Conservation (phyloP, 1,284 basidiomycete genomes). For the Ceratobasidium theobromae region DNA sequence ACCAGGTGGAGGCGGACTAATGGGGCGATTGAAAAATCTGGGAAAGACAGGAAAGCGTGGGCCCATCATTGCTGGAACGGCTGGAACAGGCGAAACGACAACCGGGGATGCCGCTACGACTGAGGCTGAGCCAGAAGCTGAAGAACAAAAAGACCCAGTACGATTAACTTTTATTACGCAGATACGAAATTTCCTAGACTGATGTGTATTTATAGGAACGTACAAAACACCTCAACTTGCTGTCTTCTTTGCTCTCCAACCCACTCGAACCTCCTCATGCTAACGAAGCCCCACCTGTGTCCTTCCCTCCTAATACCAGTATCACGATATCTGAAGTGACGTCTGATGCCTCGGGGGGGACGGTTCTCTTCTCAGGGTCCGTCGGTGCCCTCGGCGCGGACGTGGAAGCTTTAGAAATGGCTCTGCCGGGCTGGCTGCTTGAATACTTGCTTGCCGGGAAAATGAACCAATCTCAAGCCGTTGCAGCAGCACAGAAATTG, state of each 20-base stretch:
- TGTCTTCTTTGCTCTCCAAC: conserved; percentile 62
- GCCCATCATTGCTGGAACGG: conserved; percentile 44
- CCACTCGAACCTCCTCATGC: conserved; percentile 70
- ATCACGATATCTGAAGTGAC: conserved; percentile 85
- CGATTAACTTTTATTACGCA: neutral
- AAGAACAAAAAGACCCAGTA: conserved; percentile 33
- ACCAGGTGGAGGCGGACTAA: conserved; percentile 61
- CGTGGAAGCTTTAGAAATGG: conserved; percentile 67
- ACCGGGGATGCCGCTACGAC: conserved; percentile 35
- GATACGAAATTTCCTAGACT: neutral
- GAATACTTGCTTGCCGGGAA: conserved; percentile 69
- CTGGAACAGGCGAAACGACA: conserved; percentile 41
- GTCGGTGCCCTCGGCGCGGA: conserved; percentile 67
- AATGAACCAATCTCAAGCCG: conserved; percentile 58
- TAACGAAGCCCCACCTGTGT: conserved; percentile 69
- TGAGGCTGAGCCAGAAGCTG: conserved; percentile 40
- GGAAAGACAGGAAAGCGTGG: conserved; percentile 62
- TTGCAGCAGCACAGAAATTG: conserved; percentile 62
- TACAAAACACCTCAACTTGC: conserved; percentile 22
- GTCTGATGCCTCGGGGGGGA: conserved; percentile 69
- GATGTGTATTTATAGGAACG: conserved; percentile 11
- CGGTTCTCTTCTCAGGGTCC: conserved; percentile 74
- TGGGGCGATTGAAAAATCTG: conserved; percentile 76
- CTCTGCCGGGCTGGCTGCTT: conserved; percentile 84
- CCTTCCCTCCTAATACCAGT: conserved; percentile 63